Evolutionary conservation across 2,329 filamentous ascomycete genomes (phyloP).

Genomic region (Fusarium pseudonygamai): DNA sequence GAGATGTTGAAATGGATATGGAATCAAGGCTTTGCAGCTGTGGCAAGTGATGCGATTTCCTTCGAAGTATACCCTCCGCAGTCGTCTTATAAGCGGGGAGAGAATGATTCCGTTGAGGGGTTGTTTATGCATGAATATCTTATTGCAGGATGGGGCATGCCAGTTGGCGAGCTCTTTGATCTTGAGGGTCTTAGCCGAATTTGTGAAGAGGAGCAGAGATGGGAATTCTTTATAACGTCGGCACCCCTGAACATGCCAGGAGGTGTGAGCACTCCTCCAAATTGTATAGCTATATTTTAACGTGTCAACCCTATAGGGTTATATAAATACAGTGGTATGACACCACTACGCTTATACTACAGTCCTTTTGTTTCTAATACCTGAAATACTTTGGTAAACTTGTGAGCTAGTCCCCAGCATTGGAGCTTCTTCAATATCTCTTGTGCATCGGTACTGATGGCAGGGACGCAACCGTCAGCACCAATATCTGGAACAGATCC

Average conservation of each 20-base stretch:
- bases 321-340: neutral
- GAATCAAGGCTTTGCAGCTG: constrained; percentile 1
- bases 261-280: constrained; percentile 1
- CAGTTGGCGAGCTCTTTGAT: neutral
- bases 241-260: constrained; percentile 4
- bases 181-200: neutral
- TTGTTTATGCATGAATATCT: constrained; percentile 3
- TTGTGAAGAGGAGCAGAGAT: neutral
- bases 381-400: neutral
- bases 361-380: neutral
- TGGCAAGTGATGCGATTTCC: neutral
- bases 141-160: neutral
- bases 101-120: neutral
- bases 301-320: fast-evolving
- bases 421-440: neutral
- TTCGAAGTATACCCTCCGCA: neutral
- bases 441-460: neutral
- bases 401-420: neutral
- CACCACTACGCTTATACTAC: fast-evolving
- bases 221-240: neutral
- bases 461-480: neutral
- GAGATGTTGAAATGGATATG: constrained; percentile 5
- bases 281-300: constrained; percentile 6
- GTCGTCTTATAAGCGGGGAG: neutral
- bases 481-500: neutral